Base-by-base conservation (phyloP, 2,329 filamentous ascomycete genomes). In the Raffaelea ambrosiae region DNA sequence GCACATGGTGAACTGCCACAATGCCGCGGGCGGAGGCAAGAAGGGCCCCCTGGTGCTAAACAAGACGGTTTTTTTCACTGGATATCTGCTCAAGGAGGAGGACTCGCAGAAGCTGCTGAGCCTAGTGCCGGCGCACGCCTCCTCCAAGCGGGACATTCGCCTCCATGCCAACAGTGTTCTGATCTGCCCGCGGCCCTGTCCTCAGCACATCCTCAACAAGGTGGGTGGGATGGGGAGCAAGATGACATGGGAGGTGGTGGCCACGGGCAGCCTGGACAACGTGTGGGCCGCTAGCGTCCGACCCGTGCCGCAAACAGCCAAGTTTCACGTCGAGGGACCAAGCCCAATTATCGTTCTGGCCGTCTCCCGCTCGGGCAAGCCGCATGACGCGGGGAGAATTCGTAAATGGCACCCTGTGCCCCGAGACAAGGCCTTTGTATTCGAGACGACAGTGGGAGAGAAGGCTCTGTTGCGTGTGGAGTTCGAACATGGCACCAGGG, bases 41-140 rank as follows among this genome's bases (percentile, higher is more conserved):
- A 63, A 63, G 43, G 62, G 66, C 38, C 69, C 66, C 41, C 73
- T 93, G 51, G 75, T 79, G 56, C 88, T 98, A 62, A 88, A 87
- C 64, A 90, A 90, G 61, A 88, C 82, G 2, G 84, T 95, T 44
- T 88, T 89, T 65, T 96, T 91, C 66, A 96, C 93, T 2, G 88
- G 88, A 44, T 97, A 98, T 66, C 79, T 95, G 65, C 83, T 98
- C 54, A 74, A 74, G 38, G 72, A 80, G 43, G 71, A 77, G 22
- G 87, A 93, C 62, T 84, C 83, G 2, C 78, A 86, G 59, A 80
- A 77, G 48, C 72, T 97, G 35, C 76, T 86, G 48, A 75, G 77
- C 5, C 73, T 95, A n/a, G 69, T 88, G 19, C 83, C 84, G 4
- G 59, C 70, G 4, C 74, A 76, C 49, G 68, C 81, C 47, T 72